These are phyloP conservation scores for Pistacia integerrima DNA, from an alignment of 345 rosid genomes.

Conservation along the genomic window DNA sequence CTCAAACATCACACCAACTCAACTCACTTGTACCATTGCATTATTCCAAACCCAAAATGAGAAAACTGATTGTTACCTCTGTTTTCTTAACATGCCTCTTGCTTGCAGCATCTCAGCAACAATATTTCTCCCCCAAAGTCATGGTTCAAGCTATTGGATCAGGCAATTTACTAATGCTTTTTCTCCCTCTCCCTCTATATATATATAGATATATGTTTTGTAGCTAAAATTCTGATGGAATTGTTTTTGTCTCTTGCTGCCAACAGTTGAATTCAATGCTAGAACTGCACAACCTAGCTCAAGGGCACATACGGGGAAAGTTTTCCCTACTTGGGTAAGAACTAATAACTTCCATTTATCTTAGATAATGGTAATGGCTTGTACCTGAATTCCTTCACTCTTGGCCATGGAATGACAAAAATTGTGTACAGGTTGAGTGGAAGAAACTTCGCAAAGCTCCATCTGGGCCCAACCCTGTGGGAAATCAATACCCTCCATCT, in stretches of 20 bases:
- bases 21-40: constrained; percentile 24
- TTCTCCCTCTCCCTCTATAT: neutral
- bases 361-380: neutral
- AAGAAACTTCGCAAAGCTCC: constrained; percentile 41
- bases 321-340: constrained; percentile 40
- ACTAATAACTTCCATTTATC: neutral
- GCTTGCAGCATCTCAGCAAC: constrained; percentile 29
- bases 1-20: neutral
- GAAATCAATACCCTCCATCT: constrained; percentile 47
- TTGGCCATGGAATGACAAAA: constrained; percentile 6
- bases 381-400: constrained; percentile 5
- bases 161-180: constrained; percentile 35
- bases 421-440: constrained; percentile 34
- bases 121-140: constrained; percentile 14
- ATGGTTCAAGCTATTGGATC: constrained; percentile 45
- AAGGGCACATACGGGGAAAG: constrained; percentile 21
- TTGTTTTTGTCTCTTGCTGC: neutral
- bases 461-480: constrained; percentile 53
- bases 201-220: neutral
- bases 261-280: constrained; percentile 36
- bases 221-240: neutral
- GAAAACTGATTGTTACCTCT: constrained; percentile 22
- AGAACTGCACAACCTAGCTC: constrained; percentile 28
- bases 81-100: constrained; percentile 45
- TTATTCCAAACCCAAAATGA: constrained; percentile 36